Evolutionary conservation across 352 stramenopile species (phyloP).

Genomic region (Pythium guiyangense): DNA sequence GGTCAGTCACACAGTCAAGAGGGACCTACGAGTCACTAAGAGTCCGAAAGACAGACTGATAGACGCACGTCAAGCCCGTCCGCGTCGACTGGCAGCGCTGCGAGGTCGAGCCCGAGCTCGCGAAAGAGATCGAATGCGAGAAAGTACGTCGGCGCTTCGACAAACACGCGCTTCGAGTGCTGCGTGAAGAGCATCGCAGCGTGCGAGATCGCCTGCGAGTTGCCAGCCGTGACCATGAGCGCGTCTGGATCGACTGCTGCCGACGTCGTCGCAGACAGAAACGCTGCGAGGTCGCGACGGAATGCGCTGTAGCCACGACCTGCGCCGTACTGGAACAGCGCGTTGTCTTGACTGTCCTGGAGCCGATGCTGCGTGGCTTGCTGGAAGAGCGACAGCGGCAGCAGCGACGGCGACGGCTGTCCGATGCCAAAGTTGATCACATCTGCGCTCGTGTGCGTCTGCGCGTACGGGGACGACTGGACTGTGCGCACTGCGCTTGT

Average conservation of each 20-base stretch:
- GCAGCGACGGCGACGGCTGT: slow-evolving; percentile 69
- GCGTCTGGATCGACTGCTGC: slow-evolving; percentile 32
- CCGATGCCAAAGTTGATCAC: slow-evolving; percentile 87
- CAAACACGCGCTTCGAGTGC: slow-evolving; percentile 82
- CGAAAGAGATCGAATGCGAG: slow-evolving; percentile 89
- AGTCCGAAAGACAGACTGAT: too few species aligned
- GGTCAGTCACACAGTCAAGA: not conserved
- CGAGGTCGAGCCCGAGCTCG: slow-evolving; percentile 80
- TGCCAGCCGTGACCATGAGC: slow-evolving; percentile 88
- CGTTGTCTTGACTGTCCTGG: slow-evolving; percentile 37
- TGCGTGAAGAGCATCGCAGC: slow-evolving; percentile 67
- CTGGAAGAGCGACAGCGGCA: slow-evolving; percentile 65
- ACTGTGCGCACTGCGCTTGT: slow-evolving; percentile 21
- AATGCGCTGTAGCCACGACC: slow-evolving; percentile 69
- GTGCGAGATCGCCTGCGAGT: slow-evolving; percentile 90
- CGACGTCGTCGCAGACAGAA: slow-evolving; percentile 23
- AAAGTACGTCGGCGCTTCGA: slow-evolving; percentile 93
- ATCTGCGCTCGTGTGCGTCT: slow-evolving; percentile 50
- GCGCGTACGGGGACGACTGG: slow-evolving; percentile 63
- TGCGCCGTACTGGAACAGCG: slow-evolving; percentile 72
- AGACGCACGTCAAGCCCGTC: slow-evolving; percentile 61
- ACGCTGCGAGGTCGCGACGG: slow-evolving; percentile 50
- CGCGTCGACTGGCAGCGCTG: slow-evolving; percentile 69
- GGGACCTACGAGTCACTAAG: too few species aligned
- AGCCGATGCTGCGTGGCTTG: slow-evolving; percentile 45